phyloP scores from a whole-genome alignment of 2,329 filamentous ascomycete species.

The Coniella lustricola region DNA sequence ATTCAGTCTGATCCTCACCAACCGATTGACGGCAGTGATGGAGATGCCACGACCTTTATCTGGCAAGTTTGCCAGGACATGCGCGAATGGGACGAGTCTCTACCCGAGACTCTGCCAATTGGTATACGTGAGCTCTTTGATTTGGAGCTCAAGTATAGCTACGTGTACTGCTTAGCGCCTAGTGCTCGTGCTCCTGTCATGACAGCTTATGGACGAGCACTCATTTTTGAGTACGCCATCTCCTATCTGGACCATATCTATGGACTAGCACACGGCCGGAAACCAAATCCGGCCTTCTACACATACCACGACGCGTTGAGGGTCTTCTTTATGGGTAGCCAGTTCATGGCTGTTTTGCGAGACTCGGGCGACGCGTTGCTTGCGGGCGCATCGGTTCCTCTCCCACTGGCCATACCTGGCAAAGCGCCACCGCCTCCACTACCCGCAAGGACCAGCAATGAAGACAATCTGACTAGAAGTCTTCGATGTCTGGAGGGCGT shows the following conservation, averaged over 20 bases:
- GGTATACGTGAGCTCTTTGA: conserved; percentile 72
- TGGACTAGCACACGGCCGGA: conserved; percentile 53
- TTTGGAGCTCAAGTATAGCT: conserved; percentile 83
- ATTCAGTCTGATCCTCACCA: conserved; percentile 66
- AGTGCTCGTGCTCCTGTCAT: conserved; percentile 66
- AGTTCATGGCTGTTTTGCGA: conserved; percentile 54
- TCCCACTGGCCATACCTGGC: conserved; percentile 37
- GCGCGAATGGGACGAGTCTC: conserved; percentile 73
- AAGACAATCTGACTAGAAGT: conserved; percentile 49
- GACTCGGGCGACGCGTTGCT: conserved; percentile 52
- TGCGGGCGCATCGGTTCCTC: conserved; percentile 38
- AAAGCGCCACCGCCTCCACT: conserved; percentile 46
- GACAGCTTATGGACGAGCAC: conserved; percentile 66
- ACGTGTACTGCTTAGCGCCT: conserved; percentile 80
- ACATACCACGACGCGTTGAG: conserved; percentile 85
- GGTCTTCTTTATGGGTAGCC: conserved; percentile 66
- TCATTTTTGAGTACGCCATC: conserved; percentile 82
- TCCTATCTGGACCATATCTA: conserved; percentile 73
- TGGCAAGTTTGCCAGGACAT: conserved; percentile 72
- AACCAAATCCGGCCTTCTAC: conserved; percentile 60
- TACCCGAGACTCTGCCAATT: conserved; percentile 58
- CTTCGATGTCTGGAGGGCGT: conserved; percentile 48
- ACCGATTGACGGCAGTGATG: conserved; percentile 40
- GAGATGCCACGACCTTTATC: conserved; percentile 61
- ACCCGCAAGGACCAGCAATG: conserved; percentile 36